Percentiles rank a stretch among this genome's conserved stretches.
phyloP scores from a whole-genome alignment of 2,329 filamentous ascomycete genomes.

The Xenoacremonium recifei region DNA sequence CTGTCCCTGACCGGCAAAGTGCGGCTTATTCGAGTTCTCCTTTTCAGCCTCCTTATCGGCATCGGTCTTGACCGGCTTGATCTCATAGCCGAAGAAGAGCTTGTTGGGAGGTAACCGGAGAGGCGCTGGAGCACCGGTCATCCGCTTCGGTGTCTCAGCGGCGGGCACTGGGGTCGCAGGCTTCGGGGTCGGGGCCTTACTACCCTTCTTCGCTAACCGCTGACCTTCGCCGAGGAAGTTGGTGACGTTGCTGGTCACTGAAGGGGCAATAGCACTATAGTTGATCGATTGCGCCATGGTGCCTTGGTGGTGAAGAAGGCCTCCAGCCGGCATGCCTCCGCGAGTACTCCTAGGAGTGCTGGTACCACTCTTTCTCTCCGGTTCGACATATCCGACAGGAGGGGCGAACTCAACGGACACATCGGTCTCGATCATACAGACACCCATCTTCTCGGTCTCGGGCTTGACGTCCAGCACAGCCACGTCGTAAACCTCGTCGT shows the following conservation, averaged over 20 bases:
- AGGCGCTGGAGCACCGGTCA: constrained; percentile 79
- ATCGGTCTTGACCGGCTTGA: constrained; percentile 82
- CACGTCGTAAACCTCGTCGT: constrained; percentile 90
- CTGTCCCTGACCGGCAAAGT: constrained; percentile 82
- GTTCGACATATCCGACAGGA: constrained; percentile 91
- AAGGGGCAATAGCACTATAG: constrained; percentile 85
- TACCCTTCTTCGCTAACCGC: constrained; percentile 78
- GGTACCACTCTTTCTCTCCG: constrained; percentile 74
- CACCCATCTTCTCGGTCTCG: constrained; percentile 75
- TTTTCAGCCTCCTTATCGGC: constrained; percentile 68
- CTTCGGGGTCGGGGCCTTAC: constrained; percentile 65
- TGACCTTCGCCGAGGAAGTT: constrained; percentile 82
- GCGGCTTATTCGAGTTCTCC: constrained; percentile 63
- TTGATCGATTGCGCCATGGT: constrained; percentile 99
- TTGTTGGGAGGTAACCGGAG: constrained; percentile 83
- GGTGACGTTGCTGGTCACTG: constrained; percentile 66
- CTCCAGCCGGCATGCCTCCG: constrained; percentile 66
- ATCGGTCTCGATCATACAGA: constrained; percentile 95
- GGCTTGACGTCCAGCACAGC: constrained; percentile 94
- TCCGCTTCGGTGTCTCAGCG: constrained; percentile 34
- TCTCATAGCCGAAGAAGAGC: constrained; percentile 93
- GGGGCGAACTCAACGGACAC: constrained; percentile 94
- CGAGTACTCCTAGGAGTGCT: constrained; percentile 74
- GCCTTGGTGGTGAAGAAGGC: constrained; percentile 77
- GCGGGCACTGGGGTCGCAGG: constrained; percentile 65